Base-by-base conservation (phyloP, 148 eudicot genomes). In the Vaccinium darrowii region DNA sequence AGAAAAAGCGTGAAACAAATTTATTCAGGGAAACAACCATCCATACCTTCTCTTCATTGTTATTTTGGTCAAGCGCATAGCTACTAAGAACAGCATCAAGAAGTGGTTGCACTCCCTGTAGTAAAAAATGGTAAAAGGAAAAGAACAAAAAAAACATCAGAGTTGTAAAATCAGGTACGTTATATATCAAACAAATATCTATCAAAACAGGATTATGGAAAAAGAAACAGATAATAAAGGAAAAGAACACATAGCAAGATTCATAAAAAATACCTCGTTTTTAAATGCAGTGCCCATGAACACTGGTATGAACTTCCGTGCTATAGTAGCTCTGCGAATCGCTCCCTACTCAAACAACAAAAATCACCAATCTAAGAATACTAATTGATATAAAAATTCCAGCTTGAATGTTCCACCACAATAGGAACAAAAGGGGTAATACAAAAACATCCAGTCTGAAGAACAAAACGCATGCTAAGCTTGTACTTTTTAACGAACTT, bases 281-380 rank as follows among this genome's bases (percentile, higher is more conserved):
- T 97, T 97, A 82, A 94, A 95, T 80, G 99, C 99, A 90, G 94
- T 97, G 19, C 99, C 99, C 99, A 97, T 94, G 86, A 95, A 97
- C 63, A 97, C 96, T 76, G 99, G 99, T 69, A 97, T 94, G 86
- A 97, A 97, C 85, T 93, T 97, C 43, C 86, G 91, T 72, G 95
- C 93, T 84, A 95, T 77, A 50, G 99, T 97, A 77, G 96, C 98
- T 90, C 99, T 93, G 23, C 98, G 92, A 72, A 97, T 95, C 9
- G 99, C 99, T 54, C 90, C 98, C 99, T 97, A 82, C 85, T 75
- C 85, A 88, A 65, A 52, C 74, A 19, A 83, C 27, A 84, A 50
- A 51, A 80, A 25, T 23, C 71, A 67, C 36, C 36, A 10, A n/a
- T 3, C 25, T 18, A 43, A 27, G 25, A 84, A 4, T 47, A 65